Evolutionary conservation across 148 eudicot genomes (phyloP), one percentile per base, ranked within the genome.

Genomic region (Oxyria digyna): DNA sequence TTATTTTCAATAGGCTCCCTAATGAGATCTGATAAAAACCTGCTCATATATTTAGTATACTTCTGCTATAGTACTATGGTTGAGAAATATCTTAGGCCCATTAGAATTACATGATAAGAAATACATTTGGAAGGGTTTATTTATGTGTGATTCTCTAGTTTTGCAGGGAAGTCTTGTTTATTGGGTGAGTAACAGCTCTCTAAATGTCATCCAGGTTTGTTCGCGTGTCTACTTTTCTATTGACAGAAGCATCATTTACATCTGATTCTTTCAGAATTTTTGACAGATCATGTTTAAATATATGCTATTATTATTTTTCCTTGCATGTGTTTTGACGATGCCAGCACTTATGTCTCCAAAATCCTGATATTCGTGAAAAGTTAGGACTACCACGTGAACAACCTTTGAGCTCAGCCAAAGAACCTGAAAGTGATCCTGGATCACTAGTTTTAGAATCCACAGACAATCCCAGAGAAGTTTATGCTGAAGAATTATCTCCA

Each of bases 111-210:
- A 2, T 1, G 41, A 38, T 38, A 38, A 38, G 8, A 38, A 38
- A 4, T 38, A 10, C 41, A 38, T 38, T 38, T 4, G 6, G 3
- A 8, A 38, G 38, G 38, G 38, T 35, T 35, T 35, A 35, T 35
- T 35, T 71, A 18, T 23, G 3, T 41, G 18, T 38, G 18, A 12
- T 37, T 21, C n/a, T 38, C n/a, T 70, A 50, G 3, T 52, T 68
- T 69, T 80, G 77, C 88, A 91, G 97, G 95, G 95, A 26, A 83
- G 95, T 79, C 88, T 85, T 69, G 81, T 91, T 52, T 91, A 86
- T 71, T 91, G 97, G 96, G 77, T 82, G 50, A 84, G 87, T 29
- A 91, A 85, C 74, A 85, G 88, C 76, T 83, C 88, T 40, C 64
- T 81, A 55, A 83, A 79, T 74, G 74, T 75, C 59, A 55, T 89